Evolutionary conservation across 768 basidiomycete genomes (phyloP).

Genomic region (Mycena filopes): DNA sequence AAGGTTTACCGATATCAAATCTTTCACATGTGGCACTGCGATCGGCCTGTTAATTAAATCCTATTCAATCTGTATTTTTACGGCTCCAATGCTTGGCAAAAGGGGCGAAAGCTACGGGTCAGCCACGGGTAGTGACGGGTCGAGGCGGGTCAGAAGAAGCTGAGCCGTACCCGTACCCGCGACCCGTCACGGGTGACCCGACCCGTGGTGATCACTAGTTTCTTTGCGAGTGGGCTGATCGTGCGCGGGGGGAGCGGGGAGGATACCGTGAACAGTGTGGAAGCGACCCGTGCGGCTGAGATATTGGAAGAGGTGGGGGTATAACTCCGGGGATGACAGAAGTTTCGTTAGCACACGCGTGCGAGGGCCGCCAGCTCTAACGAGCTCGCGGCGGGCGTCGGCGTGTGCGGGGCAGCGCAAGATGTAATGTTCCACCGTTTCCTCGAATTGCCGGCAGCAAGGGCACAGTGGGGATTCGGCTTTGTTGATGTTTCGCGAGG

Average conservation of each 20-base stretch:
- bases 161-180: no score
- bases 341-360: background rate
- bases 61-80: no score
- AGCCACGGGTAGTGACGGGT: background rate
- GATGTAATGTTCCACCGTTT: slow-evolving; percentile 31
- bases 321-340: background rate
- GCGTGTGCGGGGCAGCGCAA: slow-evolving; percentile 18
- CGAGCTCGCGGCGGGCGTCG: background rate
- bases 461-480: slow-evolving; percentile 33
- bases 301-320: slow-evolving; percentile 8
- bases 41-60: no score
- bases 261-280: slow-evolving; percentile 38
- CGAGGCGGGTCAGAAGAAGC: background rate
- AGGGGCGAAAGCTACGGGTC: no score
- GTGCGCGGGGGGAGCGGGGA: slow-evolving; percentile 22
- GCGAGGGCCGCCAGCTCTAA: background rate
- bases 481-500: slow-evolving; percentile 32
- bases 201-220: no score
- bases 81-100: no score
- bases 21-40: no score
- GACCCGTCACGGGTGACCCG: no score
- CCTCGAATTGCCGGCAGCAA: slow-evolving; percentile 18
- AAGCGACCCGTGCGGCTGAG: slow-evolving; percentile 23
- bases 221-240: background rate
- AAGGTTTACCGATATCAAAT: no score